These are phyloP conservation scores for Candida anglica DNA, from an alignment of 805 yeast genomes.

Conservation along the genomic window DNA sequence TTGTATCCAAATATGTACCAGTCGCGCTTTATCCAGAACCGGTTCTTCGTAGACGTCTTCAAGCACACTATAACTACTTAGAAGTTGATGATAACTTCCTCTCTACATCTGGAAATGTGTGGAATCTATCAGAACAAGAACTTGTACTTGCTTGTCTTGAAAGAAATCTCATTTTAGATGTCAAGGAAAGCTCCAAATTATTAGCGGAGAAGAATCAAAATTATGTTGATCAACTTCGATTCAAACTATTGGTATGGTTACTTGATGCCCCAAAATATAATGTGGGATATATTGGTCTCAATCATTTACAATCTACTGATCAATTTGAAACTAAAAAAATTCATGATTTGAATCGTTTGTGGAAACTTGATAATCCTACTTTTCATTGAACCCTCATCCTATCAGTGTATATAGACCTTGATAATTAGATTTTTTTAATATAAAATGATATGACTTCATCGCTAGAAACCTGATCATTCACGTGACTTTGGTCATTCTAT, in stretches of 20 bases:
- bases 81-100: constrained; percentile 50
- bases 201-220: constrained; percentile 20
- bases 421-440: no score
- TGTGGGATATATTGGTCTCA: constrained; percentile 33
- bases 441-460: no score
- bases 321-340: no score
- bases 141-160: constrained; percentile 51
- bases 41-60: constrained; percentile 31
- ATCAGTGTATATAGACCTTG: no score
- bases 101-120: constrained; percentile 37
- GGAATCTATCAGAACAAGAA: constrained; percentile 47
- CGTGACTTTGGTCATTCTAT: no score
- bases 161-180: constrained; percentile 46
- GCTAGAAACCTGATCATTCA: no score
- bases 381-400: no score
- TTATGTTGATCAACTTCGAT: constrained; percentile 25
- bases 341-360: no score
- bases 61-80: constrained; percentile 39
- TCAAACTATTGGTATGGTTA: constrained; percentile 36
- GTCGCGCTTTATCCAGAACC: constrained; percentile 32
- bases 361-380: no score
- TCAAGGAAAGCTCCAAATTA: constrained; percentile 15
- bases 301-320: no score
- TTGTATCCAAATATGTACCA: constrained; percentile 40
- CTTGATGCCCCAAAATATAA: constrained; percentile 38